Conservation (phyloP, 768 basidiomycete species). For the Chlorophyllum brunneum region DNA sequence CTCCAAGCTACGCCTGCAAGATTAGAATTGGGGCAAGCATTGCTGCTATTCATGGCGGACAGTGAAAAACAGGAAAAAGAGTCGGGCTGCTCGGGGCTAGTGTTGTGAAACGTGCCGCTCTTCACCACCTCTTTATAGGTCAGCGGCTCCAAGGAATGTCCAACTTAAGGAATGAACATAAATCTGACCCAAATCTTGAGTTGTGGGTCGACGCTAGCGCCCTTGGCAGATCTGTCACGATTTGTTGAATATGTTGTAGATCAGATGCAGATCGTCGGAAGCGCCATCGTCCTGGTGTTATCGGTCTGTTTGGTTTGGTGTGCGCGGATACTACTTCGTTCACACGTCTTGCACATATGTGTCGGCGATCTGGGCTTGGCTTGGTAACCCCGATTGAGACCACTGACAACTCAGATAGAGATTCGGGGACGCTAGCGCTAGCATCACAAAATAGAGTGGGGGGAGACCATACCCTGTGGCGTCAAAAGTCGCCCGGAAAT, state of each 20-base stretch:
- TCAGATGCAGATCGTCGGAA: background rate
- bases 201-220: background rate
- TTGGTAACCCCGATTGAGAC: background rate
- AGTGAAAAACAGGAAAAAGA: background rate
- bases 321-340: background rate
- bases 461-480: too few relatives aligned
- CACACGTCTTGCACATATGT: background rate
- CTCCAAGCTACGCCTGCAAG: background rate
- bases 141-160: too few relatives aligned
- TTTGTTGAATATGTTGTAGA: background rate
- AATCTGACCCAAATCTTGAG: conserved; percentile 11
- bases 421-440: too few relatives aligned
- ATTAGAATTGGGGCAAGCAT: background rate
- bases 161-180: conserved; percentile 10
- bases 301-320: conserved; percentile 1
- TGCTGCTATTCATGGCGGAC: background rate
- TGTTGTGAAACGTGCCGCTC: background rate
- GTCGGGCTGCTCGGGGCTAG: background rate
- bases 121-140: conserved; percentile 6
- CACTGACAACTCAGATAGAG: too few relatives aligned
- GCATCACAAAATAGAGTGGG: too few relatives aligned
- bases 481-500: too few relatives aligned
- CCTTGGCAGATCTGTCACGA: conserved; percentile 9
- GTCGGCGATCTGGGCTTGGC: background rate
- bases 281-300: background rate